phyloP scores from a whole-genome alignment of 768 basidiomycete genomes.

The Rickenella mellea region DNA sequence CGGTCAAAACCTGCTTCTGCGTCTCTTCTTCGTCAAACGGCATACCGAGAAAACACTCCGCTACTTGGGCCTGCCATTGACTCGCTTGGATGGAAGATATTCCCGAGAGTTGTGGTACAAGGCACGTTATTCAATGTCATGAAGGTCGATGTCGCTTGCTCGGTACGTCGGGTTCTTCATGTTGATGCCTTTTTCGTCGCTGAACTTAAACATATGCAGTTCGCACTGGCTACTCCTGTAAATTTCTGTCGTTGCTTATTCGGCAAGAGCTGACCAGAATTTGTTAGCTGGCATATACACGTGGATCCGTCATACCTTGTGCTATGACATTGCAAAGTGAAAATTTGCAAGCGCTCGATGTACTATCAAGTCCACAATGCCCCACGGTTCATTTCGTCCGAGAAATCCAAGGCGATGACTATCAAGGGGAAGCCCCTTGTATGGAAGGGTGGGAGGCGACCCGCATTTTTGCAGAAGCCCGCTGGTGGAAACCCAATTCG shows the following conservation, averaged over 20 bases:
- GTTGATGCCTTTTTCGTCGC: not conserved
- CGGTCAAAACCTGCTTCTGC: slow-evolving; percentile 23
- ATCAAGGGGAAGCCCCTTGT: not conserved
- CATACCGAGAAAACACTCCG: slow-evolving; percentile 21
- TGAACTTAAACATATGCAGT: slow-evolving; percentile 17
- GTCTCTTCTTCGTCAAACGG: slow-evolving; percentile 25
- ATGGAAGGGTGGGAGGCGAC: not conserved
- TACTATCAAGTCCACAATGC: slow-evolving; percentile 31
- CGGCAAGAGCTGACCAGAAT: not conserved
- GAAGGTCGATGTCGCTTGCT: slow-evolving; percentile 19
- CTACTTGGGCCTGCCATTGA: slow-evolving; percentile 30
- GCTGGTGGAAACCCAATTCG: too few species aligned
- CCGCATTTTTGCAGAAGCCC: not conserved
- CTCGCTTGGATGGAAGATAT: slow-evolving; percentile 29
- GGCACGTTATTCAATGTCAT: slow-evolving; percentile 26
- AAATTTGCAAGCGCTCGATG: slow-evolving; percentile 40
- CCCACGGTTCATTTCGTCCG: slow-evolving; percentile 35
- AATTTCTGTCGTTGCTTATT: not conserved
- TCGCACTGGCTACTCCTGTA: slow-evolving; percentile 43
- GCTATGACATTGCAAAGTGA: slow-evolving; percentile 31
- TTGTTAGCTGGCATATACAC: slow-evolving; percentile 35
- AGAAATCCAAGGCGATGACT: not conserved
- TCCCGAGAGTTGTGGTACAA: slow-evolving; percentile 19
- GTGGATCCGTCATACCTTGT: slow-evolving; percentile 43
- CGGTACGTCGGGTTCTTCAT: slow-evolving; percentile 15